These are phyloP conservation scores for Chenopodium formosanum DNA, from an alignment of 148 eudicot species.

Conservation along the genomic window DNA sequence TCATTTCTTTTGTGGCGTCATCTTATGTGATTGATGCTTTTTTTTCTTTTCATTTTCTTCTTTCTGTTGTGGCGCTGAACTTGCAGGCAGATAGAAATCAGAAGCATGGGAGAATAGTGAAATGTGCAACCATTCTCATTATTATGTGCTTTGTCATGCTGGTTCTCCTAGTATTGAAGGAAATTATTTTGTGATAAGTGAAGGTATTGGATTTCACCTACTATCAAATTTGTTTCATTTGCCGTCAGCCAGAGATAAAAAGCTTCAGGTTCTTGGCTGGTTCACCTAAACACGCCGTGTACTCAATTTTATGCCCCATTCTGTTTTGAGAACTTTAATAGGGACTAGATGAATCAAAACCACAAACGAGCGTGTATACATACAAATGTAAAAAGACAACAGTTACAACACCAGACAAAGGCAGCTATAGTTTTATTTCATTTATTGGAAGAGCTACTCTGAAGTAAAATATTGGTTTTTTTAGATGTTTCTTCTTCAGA, in stretches of 20 bases:
- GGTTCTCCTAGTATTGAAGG: conserved; percentile 72
- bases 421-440: too few species aligned
- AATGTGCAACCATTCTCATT: conserved; percentile 74
- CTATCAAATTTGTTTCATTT: not conserved
- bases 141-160: conserved; percentile 93
- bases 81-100: conserved; percentile 87
- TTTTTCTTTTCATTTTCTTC: not conserved
- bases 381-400: not conserved
- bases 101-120: conserved; percentile 79
- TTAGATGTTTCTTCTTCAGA: not conserved
- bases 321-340: not conserved
- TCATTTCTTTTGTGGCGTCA: not conserved
- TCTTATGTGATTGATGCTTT: not conserved
- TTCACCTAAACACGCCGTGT: not conserved
- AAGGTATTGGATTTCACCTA: not conserved
- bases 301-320: not conserved
- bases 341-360: not conserved
- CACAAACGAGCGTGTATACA: not conserved
- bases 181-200: conserved; percentile 47
- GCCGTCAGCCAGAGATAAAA: not conserved
- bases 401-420: too few species aligned
- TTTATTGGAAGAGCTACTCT: too few species aligned
- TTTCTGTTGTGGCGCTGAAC: not conserved
- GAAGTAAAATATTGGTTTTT: not conserved
- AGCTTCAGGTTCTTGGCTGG: not conserved